These are phyloP conservation scores for Prunus mira DNA, from an alignment of 306 rosid species.

Conservation along the genomic window DNA sequence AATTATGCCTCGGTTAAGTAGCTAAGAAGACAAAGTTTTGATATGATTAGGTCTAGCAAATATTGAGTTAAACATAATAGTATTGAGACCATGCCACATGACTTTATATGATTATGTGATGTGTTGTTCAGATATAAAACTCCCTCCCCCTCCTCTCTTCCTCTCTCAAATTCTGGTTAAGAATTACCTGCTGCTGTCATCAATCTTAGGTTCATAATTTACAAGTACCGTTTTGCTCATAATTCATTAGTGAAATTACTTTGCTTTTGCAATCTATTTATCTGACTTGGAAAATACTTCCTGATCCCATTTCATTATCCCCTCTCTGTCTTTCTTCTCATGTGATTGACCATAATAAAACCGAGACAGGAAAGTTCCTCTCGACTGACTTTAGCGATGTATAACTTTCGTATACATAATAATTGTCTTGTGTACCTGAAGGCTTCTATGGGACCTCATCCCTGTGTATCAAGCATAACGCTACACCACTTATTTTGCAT, in stretches of 20 bases:
- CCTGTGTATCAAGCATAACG: not conserved
- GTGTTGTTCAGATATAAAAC: not conserved
- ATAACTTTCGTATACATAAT: too few species aligned
- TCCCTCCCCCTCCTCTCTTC: not conserved
- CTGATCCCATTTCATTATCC: not conserved
- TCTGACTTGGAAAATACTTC: too few species aligned
- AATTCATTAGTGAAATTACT: too few species aligned
- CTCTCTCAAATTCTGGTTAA: not conserved
- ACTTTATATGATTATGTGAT: slow-evolving; percentile 34
- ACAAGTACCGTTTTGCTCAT: not conserved
- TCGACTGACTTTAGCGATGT: too few species aligned
- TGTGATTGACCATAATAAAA: not conserved
- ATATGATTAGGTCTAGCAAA: slow-evolving; percentile 24
- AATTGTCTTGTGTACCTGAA: not conserved
- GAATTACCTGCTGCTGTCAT: not conserved
- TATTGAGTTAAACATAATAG: slow-evolving; percentile 19
- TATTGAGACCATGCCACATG: slow-evolving; percentile 25
- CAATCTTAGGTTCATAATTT: not conserved
- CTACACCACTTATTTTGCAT: not conserved
- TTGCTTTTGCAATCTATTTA: too few species aligned
- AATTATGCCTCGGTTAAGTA: slow-evolving; percentile 14
- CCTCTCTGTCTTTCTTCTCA: not conserved
- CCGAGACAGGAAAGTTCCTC: too few species aligned
- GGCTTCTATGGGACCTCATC: not conserved
- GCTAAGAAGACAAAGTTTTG: slow-evolving; percentile 7